Percentiles rank a stretch among this genome's conserved stretches.
phyloP scores from a whole-genome alignment of 129 eudicot genomes.

The Flaveria trinervia region DNA sequence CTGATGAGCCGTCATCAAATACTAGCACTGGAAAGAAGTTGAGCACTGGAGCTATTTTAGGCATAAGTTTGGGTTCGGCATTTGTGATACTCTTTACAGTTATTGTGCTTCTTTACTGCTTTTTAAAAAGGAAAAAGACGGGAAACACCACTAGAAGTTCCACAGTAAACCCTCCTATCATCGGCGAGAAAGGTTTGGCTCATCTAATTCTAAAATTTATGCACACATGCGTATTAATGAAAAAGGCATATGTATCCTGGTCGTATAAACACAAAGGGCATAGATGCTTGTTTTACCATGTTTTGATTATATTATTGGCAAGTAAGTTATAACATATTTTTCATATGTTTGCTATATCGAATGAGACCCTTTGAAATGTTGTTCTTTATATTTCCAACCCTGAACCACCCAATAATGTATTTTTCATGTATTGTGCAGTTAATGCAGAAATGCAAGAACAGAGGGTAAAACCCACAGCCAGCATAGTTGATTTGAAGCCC shows the following conservation, averaged over 20 bases:
- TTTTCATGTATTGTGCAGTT: constrained; percentile 39
- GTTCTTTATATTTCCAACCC: not conserved
- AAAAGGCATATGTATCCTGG: not conserved
- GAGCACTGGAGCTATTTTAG: constrained; percentile 61
- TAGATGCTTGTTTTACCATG: not conserved
- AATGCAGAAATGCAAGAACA: constrained; percentile 79
- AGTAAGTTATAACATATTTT: too few species aligned
- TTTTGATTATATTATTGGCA: not conserved
- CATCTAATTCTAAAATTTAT: not conserved
- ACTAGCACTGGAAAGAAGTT: constrained; percentile 43
- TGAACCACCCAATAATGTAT: constrained; percentile 7
- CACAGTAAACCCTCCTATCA: constrained; percentile 51
- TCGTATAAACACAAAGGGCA: not conserved
- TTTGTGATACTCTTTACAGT: constrained; percentile 46
- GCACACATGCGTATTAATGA: not conserved
- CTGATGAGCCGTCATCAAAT: constrained; percentile 41
- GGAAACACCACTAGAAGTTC: constrained; percentile 46
- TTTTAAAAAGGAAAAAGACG: constrained; percentile 54
- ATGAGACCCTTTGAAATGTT: not conserved
- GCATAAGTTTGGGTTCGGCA: constrained; percentile 68
- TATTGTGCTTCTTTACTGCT: constrained; percentile 60
- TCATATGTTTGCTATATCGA: not conserved
- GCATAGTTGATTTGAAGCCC: constrained; percentile 57
- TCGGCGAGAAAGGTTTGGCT: constrained; percentile 56
- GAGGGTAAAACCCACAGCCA: constrained; percentile 53